Conservation (phyloP, 768 basidiomycete species). For the Pholiota microspora region DNA sequence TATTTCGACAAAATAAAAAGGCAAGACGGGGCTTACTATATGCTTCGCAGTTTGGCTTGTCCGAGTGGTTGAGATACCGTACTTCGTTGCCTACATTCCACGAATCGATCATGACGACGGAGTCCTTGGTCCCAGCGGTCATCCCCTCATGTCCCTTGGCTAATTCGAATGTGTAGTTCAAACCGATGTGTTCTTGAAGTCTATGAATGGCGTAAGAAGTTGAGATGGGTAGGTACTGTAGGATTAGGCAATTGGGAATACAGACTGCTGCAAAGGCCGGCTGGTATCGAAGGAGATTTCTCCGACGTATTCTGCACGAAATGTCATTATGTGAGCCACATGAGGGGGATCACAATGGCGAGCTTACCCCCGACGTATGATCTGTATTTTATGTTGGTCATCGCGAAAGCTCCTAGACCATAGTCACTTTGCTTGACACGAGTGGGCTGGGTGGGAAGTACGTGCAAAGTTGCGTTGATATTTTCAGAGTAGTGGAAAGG, state of each 20-base stretch:
- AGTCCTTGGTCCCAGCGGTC: no score
- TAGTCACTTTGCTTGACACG: slow-evolving; percentile 30
- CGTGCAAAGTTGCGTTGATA: background rate
- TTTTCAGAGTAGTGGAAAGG: background rate
- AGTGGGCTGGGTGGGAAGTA: slow-evolving; percentile 26
- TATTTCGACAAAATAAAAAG: background rate
- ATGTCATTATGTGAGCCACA: background rate
- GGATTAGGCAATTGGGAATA: background rate
- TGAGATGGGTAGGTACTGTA: background rate
- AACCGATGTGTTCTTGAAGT: slow-evolving; percentile 7
- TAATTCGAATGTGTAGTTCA: slow-evolving; percentile 19
- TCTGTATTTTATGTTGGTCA: slow-evolving; percentile 5
- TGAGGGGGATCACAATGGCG: no score
- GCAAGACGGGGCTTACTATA: background rate
- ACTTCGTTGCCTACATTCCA: slow-evolving; percentile 41
- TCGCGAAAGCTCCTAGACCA: slow-evolving; percentile 49
- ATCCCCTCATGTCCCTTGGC: background rate
- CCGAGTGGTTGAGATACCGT: slow-evolving; percentile 39
- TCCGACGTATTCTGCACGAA: slow-evolving; percentile 42
- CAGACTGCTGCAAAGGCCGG: no score
- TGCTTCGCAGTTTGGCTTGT: slow-evolving; percentile 11
- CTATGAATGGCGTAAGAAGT: no score
- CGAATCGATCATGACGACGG: slow-evolving; percentile 34
- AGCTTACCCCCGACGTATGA: slow-evolving; percentile 25
- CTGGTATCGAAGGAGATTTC: slow-evolving; percentile 9